These are phyloP conservation scores for Umbelopsis isabellina DNA, from an alignment of 192 early-diverging fungal genomes.

Conservation along the genomic window DNA sequence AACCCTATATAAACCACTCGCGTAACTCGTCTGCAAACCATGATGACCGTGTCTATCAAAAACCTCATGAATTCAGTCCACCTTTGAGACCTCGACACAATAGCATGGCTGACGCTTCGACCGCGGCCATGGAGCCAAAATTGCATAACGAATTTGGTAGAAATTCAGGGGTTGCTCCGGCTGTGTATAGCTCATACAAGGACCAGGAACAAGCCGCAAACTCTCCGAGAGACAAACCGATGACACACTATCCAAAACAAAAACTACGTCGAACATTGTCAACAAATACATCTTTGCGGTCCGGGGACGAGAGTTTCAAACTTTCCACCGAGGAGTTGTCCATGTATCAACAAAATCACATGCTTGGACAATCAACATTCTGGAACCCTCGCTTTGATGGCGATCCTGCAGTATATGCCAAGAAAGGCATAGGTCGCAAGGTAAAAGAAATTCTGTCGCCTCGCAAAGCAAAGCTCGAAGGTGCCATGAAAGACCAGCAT, in stretches of 20 bases:
- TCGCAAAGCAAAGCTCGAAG: constrained; percentile 24
- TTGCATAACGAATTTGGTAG: background rate
- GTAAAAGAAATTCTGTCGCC: constrained; percentile 30
- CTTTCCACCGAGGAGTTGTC: background rate
- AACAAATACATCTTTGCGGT: constrained; percentile 8
- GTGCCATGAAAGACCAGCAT: constrained; percentile 26
- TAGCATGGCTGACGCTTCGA: background rate
- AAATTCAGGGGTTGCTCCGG: background rate
- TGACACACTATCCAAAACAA: background rate
- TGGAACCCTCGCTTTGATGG: constrained; percentile 35
- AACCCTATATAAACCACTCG: background rate
- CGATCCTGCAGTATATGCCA: constrained; percentile 17
- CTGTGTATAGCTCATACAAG: background rate
- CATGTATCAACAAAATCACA: background rate
- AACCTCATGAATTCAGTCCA: constrained; percentile 11
- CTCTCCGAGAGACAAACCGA: background rate
- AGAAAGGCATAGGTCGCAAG: constrained; percentile 25
- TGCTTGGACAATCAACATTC: constrained; percentile 25
- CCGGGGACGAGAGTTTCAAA: background rate
- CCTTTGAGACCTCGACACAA: background rate
- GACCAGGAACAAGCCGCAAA: background rate
- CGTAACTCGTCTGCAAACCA: background rate
- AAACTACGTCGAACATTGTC: background rate
- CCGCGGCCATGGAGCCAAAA: background rate
- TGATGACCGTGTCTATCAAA: background rate